Evolutionary conservation across 108 stramenopile genomes (phyloP).

Genomic region (Bacterosira constricta): DNA sequence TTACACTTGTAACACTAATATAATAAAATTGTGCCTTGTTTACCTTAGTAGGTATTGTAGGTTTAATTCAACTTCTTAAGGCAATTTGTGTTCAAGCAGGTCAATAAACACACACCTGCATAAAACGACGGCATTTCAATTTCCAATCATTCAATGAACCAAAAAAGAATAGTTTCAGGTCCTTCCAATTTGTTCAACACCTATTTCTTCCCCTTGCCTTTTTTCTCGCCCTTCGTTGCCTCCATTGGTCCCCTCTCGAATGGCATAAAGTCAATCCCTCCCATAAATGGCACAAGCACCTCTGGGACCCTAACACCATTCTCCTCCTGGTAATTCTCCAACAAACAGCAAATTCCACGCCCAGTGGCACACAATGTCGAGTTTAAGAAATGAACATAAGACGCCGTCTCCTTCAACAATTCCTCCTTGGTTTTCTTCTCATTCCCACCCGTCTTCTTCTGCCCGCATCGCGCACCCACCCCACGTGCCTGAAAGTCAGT

Average conservation of each 20-base stretch:
- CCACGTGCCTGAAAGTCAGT: constrained; percentile 98
- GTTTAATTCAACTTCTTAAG: too few relatives aligned
- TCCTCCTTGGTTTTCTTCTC: constrained; percentile 81
- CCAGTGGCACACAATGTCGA: constrained; percentile 97
- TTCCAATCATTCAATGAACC: too few relatives aligned
- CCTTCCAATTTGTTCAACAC: background rate
- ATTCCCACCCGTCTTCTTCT: constrained; percentile 58
- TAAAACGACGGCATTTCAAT: too few relatives aligned
- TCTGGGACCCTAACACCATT: constrained; percentile 95
- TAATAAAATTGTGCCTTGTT: too few relatives aligned
- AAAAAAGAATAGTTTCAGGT: background rate
- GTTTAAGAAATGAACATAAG: constrained; percentile 98
- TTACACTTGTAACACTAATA: too few relatives aligned
- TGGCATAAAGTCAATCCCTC: constrained; percentile 97
- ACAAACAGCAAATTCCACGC: constrained; percentile 96
- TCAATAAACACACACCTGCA: too few relatives aligned
- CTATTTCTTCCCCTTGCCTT: constrained; percentile 58
- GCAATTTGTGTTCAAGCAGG: too few relatives aligned
- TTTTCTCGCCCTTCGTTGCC: constrained; percentile 83
- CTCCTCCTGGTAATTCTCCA: constrained; percentile 97
- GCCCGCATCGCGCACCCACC: constrained; percentile 94
- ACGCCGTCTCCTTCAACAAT: constrained; percentile 70
- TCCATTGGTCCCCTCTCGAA: constrained; percentile 93
- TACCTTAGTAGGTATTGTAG: too few relatives aligned
- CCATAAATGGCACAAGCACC: constrained; percentile 97